A percentile compares a stretch with the other conserved stretches of the same genome.
Evolutionary conservation across 352 stramenopile genomes (phyloP).

Genomic region (Phytopythium litorale): DNA sequence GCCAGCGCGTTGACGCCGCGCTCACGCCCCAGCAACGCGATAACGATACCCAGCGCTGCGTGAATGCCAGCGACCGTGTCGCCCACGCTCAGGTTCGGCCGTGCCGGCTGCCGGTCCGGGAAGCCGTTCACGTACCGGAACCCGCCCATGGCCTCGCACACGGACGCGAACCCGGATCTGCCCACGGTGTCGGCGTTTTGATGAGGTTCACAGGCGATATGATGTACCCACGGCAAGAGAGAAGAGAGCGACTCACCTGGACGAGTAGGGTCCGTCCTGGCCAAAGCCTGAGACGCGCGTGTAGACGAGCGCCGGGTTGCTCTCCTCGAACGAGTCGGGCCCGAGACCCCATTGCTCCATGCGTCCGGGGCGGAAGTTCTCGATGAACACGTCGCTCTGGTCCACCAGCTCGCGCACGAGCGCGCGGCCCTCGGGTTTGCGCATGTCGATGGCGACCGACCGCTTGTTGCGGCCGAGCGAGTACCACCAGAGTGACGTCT

Average conservation of each 20-base stretch:
- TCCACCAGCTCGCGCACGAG: conserved; percentile 71
- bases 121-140: conserved; percentile 89
- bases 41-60: conserved; percentile 72
- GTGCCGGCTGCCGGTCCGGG: conserved; percentile 63
- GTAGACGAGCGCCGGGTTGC: conserved; percentile 84
- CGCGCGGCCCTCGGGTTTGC: conserved; percentile 50
- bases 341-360: conserved; percentile 88
- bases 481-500: conserved; percentile 88
- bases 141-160: conserved; percentile 84
- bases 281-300: conserved; percentile 80
- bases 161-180: conserved; percentile 77
- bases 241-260: conserved; percentile 16
- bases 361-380: conserved; percentile 85
- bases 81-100: conserved; percentile 80
- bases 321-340: conserved; percentile 60
- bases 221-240: not conserved
- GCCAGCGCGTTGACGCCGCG: conserved; percentile 20
- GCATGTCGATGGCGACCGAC: conserved; percentile 81
- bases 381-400: conserved; percentile 82
- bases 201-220: not conserved
- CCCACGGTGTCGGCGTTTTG: not conserved
- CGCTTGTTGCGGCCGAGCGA: conserved; percentile 88
- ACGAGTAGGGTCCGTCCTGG: conserved; percentile 79
- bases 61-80: conserved; percentile 86
- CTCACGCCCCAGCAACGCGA: conserved; percentile 75